A percentile compares a stretch with the other conserved stretches of the same genome.
Conservation (phyloP, 2,329 filamentous ascomycete genomes). For the Sclerotinia trifoliorum region DNA sequence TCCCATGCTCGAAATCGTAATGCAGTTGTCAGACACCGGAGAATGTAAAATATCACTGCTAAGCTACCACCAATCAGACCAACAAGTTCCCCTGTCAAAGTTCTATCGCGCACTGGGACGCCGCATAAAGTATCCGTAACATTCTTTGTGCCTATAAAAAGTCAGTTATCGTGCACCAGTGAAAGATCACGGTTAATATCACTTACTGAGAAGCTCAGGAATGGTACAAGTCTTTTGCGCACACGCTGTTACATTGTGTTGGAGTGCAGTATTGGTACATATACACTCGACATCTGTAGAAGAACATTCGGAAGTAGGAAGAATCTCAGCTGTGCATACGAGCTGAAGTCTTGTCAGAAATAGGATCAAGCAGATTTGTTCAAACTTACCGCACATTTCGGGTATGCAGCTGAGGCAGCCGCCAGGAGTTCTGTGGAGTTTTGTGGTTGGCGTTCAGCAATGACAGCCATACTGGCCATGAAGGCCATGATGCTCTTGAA, state of each 20-base stretch:
- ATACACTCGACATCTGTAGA: background rate
- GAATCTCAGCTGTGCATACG: background rate
- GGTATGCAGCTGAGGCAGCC: background rate
- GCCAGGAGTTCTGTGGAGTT: background rate
- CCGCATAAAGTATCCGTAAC: background rate
- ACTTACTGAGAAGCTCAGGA: background rate
- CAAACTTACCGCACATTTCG: background rate
- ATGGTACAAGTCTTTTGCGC: background rate
- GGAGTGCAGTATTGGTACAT: background rate
- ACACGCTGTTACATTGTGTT: background rate
- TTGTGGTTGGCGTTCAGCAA: background rate
- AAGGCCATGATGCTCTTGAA: background rate
- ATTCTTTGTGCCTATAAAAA: background rate
- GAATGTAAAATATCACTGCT: background rate
- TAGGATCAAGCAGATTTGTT: background rate
- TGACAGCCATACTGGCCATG: background rate
- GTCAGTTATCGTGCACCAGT: background rate
- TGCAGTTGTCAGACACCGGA: background rate
- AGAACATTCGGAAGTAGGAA: background rate
- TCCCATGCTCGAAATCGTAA: background rate
- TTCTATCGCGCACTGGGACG: background rate
- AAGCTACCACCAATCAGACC: background rate
- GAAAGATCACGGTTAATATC: background rate
- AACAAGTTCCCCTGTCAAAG: background rate
- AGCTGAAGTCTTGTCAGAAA: background rate